Conservation (phyloP, 495 filamentous ascomycete species). For the Penicillium fimorum region DNA sequence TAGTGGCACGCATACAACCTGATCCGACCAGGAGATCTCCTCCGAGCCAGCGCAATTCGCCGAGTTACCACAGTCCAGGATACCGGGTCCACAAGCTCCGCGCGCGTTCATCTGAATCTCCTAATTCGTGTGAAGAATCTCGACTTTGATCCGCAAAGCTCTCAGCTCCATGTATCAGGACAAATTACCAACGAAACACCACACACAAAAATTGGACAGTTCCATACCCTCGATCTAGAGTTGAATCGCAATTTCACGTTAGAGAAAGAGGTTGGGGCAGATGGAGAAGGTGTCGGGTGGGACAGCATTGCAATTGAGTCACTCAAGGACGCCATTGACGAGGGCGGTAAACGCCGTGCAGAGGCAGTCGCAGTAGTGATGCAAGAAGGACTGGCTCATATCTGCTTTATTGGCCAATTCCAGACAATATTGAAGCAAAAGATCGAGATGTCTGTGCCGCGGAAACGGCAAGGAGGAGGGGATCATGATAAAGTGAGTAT, state of each 20-base stretch:
- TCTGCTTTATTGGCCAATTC: slow-evolving; percentile 88
- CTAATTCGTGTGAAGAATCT: slow-evolving; percentile 76
- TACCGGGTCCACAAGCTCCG: slow-evolving; percentile 72
- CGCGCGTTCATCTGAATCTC: slow-evolving; percentile 74
- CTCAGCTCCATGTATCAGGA: slow-evolving; percentile 81
- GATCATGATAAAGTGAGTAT: slow-evolving; percentile 63
- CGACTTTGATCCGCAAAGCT: slow-evolving; percentile 86
- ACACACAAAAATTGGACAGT: slow-evolving; percentile 76
- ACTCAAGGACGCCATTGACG: slow-evolving; percentile 74
- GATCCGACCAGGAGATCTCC: slow-evolving; percentile 72
- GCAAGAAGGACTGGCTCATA: slow-evolving; percentile 91
- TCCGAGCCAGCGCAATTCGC: slow-evolving; percentile 81
- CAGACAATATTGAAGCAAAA: slow-evolving; percentile 85
- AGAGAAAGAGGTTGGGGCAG: slow-evolving; percentile 55
- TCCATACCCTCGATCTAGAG: slow-evolving; percentile 90
- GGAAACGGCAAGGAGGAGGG: slow-evolving; percentile 62
- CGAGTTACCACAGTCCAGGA: slow-evolving; percentile 66
- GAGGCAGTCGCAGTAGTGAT: slow-evolving; percentile 87
- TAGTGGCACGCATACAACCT: slow-evolving; percentile 98
- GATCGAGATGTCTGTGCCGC: slow-evolving; percentile 78
- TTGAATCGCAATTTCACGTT: slow-evolving; percentile 83
- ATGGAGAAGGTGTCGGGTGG: slow-evolving; percentile 67
- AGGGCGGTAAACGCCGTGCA: slow-evolving; percentile 64
- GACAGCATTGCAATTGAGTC: slow-evolving; percentile 82
- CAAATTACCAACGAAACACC: slow-evolving; percentile 80